A percentile compares a stretch with the other conserved stretches of the same genome.
Conservation (phyloP, 345 rosid species). For the Mercurialis annua region DNA sequence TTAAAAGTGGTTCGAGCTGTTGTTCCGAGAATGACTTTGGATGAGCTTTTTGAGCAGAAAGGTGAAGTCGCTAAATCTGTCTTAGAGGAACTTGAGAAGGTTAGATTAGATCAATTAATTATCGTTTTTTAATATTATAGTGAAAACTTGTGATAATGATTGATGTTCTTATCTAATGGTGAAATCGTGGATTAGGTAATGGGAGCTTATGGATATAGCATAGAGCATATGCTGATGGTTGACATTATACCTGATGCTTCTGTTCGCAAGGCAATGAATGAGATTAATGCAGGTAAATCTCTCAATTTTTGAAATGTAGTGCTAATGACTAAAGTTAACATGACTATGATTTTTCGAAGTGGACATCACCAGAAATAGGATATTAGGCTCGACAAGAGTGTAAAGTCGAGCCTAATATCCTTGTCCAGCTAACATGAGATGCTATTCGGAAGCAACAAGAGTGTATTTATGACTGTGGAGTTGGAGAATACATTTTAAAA, state of each 20-base stretch:
- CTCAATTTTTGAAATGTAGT: neutral
- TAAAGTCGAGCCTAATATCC: neutral
- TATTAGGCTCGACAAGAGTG: neutral
- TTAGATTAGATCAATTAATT: slow-evolving; percentile 13
- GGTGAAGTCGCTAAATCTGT: slow-evolving; percentile 96
- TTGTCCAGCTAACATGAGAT: neutral
- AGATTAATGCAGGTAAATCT: slow-evolving; percentile 94
- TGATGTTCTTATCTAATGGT: slow-evolving; percentile 1
- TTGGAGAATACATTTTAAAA: neutral
- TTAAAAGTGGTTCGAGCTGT: slow-evolving; percentile 86
- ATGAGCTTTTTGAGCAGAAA: slow-evolving; percentile 93
- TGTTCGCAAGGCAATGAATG: slow-evolving; percentile 96
- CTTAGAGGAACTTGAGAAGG: slow-evolving; percentile 94
- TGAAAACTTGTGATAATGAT: neutral
- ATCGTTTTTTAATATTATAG: neutral
- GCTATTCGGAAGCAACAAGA: neutral
- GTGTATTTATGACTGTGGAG: neutral
- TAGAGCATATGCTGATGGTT: slow-evolving; percentile 95
- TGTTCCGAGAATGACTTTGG: slow-evolving; percentile 83
- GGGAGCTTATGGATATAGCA: slow-evolving; percentile 91
- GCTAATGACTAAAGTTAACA: neutral
- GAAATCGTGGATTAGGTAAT: slow-evolving; percentile 56
- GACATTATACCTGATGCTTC: slow-evolving; percentile 89
- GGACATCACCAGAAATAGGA: neutral
- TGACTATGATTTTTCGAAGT: neutral